Evolutionary conservation across 495 filamentous ascomycete species (phyloP), one percentile per base, ranked within the genome.

Genomic region (Parachaetomium inaequale): DNA sequence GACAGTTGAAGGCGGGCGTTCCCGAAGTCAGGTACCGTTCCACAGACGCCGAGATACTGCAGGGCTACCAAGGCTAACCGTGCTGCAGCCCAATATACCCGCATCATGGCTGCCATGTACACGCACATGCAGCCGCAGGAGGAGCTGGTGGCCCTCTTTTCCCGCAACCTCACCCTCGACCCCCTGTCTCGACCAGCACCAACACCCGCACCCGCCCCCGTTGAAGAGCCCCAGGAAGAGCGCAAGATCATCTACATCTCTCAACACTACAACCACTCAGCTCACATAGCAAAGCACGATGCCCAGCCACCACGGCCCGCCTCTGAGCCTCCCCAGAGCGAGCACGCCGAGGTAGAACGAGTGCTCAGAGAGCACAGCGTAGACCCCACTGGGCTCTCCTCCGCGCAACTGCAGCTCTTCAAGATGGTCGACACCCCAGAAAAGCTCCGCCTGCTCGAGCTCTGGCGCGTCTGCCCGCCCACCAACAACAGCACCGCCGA

Each of bases 241-340:
- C 59, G 65, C 8, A 73, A 76, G 55, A 82, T 84, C 59, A 77
- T 78, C 55, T 91, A 90, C 75, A 82, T 90, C 63, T 81, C 87
- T 14, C 87, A 88, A 64, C 89, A 92, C 72, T 91, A 91, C 70
- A 84, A 87, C 65, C 89, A 92, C 69, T 89, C 87, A 2, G 72
- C 84, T 29, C 87, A 90, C 64, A 29, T 81, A 12, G 75, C 63
- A 21, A 69, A 66, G 25, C 66, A 75, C 7, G 66, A 74, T n/a
- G 61, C 68, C 2, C 59, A 66, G 28, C 62, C 53, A 25, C 28
- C 72, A n/a, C 69, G 81, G 36, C 74, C 77, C 12, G 74, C 79
- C 23, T 84, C 81, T 14, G 78, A 81, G 29, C 81, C 80, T 7
- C 73, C 75, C 2, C 75, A 77, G 55, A 76, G 68, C 7, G 78